Evolutionary conservation across 2,329 filamentous ascomycete genomes (phyloP), one percentile per base, ranked within the genome.

Genomic region (Trichoderma pleuroti): DNA sequence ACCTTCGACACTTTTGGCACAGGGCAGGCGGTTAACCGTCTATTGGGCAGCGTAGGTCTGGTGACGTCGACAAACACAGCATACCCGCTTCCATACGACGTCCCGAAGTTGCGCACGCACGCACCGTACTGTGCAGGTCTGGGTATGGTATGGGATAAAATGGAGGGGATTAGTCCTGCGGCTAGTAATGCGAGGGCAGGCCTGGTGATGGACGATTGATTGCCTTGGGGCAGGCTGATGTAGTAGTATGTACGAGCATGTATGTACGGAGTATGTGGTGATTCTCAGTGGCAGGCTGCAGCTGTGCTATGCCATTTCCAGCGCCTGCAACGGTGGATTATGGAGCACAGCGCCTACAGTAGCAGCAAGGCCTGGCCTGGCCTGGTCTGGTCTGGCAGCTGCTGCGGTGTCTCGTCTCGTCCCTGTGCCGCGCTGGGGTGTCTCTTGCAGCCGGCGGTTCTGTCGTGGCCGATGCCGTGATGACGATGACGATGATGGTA

Each of bases 1-100:
- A n/a, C n/a, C n/a, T n/a, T n/a, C n/a, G n/a, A 74, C 75, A 65
- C 14, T 62, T 68, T 60, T n/a, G n/a, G 65, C 57, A 62, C 39
- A 61, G 70, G 61, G 64, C 68, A 77, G 78, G 78, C 77, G 77
- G 76, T 77, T 78, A 77, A 73, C 74, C 75, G n/a, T 71, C 64
- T 30, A 73, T 69, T 74, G 71, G 71, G 72, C 68, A 68, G 68
- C 65, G 28, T 56, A 71, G 74, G 74, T 74, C 74, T 74, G 72
- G 73, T 76, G 74, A 76, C 74, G n/a, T 72, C 46, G 59, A 66
- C 68, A 72, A 65, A 71, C 66, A 73, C 66, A 71, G 61, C 62
- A 70, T 71, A 65, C 70, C 65, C 65, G 65, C 70, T 68, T 69
- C 60, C 70, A 69, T 68, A 64, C 72, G 57, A 63, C 71, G 64